Percentiles rank a stretch among this genome's conserved stretches.
Evolutionary conservation across 2,329 filamentous ascomycete genomes (phyloP).

Genomic region (Fusarium phyllophilum): DNA sequence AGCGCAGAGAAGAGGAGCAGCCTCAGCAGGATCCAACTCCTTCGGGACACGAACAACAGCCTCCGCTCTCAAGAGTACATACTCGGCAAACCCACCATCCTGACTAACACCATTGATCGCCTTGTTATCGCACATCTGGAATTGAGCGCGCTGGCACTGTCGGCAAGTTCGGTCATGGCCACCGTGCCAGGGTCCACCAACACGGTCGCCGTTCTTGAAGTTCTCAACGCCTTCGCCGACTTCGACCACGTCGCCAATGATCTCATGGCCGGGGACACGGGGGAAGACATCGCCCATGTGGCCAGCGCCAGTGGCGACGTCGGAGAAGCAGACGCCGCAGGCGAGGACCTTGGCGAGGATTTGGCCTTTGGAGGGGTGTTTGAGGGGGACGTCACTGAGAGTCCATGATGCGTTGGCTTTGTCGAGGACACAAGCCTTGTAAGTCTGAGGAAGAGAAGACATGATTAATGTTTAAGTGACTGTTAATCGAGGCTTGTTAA

Average conservation of each 20-base stretch:
- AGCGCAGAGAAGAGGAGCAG: conserved; percentile 71
- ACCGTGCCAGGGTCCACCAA: conserved; percentile 62
- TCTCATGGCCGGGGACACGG: conserved; percentile 75
- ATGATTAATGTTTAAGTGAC: conserved; percentile 24
- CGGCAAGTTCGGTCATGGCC: conserved; percentile 71
- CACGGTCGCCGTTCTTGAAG: conserved; percentile 71
- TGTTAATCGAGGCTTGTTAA: not conserved
- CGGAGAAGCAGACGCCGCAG: conserved; percentile 77
- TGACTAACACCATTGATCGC: conserved; percentile 72
- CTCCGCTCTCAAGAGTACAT: conserved; percentile 68
- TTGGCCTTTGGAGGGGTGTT: conserved; percentile 64
- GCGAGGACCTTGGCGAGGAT: conserved; percentile 77
- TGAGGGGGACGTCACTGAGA: conserved; percentile 69
- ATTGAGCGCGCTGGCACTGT: conserved; percentile 69
- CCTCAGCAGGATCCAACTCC: conserved; percentile 61
- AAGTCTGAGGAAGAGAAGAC: conserved; percentile 68
- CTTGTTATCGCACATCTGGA: conserved; percentile 74
- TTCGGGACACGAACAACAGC: conserved; percentile 67
- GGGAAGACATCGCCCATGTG: conserved; percentile 67
- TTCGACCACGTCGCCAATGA: conserved; percentile 73
- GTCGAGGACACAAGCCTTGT: conserved; percentile 72
- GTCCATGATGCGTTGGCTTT: conserved; percentile 61
- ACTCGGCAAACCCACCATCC: conserved; percentile 76
- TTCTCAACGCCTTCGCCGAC: conserved; percentile 66
- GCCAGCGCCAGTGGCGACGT: conserved; percentile 60